Base-by-base conservation (phyloP, 1,284 basidiomycete genomes). In the Apiotrichum akiyoshidainum region DNA sequence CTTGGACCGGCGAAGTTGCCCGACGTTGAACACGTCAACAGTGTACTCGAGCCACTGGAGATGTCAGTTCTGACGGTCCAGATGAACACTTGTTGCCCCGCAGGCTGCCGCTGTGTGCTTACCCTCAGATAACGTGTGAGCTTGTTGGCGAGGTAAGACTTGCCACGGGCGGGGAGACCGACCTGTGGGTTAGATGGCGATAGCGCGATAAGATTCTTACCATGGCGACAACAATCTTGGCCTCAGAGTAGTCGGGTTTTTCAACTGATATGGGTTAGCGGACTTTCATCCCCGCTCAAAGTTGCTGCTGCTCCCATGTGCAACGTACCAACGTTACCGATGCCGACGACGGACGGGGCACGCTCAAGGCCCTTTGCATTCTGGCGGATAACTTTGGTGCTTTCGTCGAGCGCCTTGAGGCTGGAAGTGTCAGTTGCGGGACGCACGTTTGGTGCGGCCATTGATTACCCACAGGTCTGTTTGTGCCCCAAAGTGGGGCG, bases 181-280 rank as follows among this genome's bases (percentile, higher is more conserved):
- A 91, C 86, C 86, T 87, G 58, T 13, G 5, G 14, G 49, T 58
- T 42, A 58, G 35, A 33, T 31, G 37, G 17, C 16, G 48, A 22
- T 40, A 50, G 33, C 46, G 9, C 5, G 39, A 8, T 41, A 45
- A 35, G 98, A 85, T 10, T 99, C 93, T 13, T 17, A 93, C 95
- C 92, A 98, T 98, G 5, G 95, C 95, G 7, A 99, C 86, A 10
- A 99, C 93, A 67, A 99, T 97, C 83, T 99, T 99, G 49, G 91
- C 91, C 71, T 97, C 93, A 5, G 92, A 95, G 69, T 98, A 98
- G 74, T 99, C 96, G 5, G 96, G 95, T 78, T 95, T 96, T 55
- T 90, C 89, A 45, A 95, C 92, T 90, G 65, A 16, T 31, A 13
- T 26, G 11, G 17, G 22, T 50, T 10, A 55, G 63, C 46, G 57